These are phyloP conservation scores for Metschnikowia rubicola DNA, from an alignment of 805 yeast genomes.

Conservation along the genomic window DNA sequence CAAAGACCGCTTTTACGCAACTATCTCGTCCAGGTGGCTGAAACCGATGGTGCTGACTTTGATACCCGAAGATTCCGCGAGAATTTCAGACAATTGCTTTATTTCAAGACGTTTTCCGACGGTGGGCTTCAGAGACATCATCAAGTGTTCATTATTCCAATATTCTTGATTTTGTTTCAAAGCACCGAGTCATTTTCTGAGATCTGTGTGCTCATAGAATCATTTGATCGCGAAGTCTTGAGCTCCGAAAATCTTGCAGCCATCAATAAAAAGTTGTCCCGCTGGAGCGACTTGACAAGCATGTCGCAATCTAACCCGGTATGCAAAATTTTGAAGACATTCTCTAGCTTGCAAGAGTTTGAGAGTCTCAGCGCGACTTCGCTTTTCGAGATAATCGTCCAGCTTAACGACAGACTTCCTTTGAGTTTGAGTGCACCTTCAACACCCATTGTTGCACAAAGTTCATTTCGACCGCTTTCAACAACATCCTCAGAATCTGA, in stretches of 20 bases:
- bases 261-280: slow-evolving; percentile 24
- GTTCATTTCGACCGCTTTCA: slow-evolving; percentile 8
- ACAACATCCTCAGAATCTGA: slow-evolving; percentile 10
- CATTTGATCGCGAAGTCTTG: slow-evolving; percentile 33
- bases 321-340: slow-evolving; percentile 23
- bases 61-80: slow-evolving; percentile 15
- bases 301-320: slow-evolving; percentile 19
- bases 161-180: slow-evolving; percentile 30
- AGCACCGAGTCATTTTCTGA: slow-evolving; percentile 21
- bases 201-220: slow-evolving; percentile 30
- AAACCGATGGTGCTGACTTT: slow-evolving; percentile 5
- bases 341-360: slow-evolving; percentile 29
- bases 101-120: slow-evolving; percentile 36
- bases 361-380: slow-evolving; percentile 27
- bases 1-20: slow-evolving; percentile 31
- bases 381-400: slow-evolving; percentile 34
- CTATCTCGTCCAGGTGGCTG: slow-evolving; percentile 16
- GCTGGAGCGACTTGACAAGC: slow-evolving; percentile 27
- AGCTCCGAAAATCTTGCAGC: slow-evolving; percentile 24
- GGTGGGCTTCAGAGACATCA: slow-evolving; percentile 38
- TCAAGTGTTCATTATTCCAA: slow-evolving; percentile 38
- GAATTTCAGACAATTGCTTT: slow-evolving; percentile 31
- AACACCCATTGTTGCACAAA: slow-evolving; percentile 31
- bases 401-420: slow-evolving; percentile 41
- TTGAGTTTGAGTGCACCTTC: slow-evolving; percentile 44